phyloP scores from a whole-genome alignment of 208 protist species.

The Acanthamoeba rhysodes region DNA sequence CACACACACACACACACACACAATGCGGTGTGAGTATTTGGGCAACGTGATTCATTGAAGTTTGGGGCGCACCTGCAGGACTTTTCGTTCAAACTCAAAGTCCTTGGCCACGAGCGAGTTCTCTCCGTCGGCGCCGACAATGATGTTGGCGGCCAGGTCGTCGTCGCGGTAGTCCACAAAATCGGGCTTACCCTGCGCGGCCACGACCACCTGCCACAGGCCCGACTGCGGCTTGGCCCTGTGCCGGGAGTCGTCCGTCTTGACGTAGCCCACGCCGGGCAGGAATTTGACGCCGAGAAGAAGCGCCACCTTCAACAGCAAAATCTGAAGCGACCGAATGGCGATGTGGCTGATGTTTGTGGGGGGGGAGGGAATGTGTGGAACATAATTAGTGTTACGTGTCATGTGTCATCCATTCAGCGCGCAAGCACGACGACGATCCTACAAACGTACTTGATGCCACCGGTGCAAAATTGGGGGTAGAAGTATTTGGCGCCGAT shows the following conservation, averaged over 20 bases:
- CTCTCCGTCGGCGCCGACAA: constrained; percentile 68
- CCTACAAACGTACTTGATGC: constrained; percentile 7
- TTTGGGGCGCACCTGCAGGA: constrained; percentile 42
- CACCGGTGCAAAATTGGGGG: constrained; percentile 64
- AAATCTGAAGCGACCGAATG: constrained; percentile 14
- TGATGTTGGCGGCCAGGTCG: constrained; percentile 20
- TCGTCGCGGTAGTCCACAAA: constrained; percentile 18
- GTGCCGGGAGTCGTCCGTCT: constrained; percentile 22
- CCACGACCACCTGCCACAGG: constrained; percentile 20
- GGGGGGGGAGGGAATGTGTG: background rate
- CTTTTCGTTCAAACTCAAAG: constrained; percentile 67
- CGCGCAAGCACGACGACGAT: no score
- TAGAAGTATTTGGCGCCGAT: constrained; percentile 72
- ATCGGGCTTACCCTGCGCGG: background rate
- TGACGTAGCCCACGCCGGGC: constrained; percentile 44
- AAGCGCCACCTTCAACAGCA: constrained; percentile 44
- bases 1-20: no score
- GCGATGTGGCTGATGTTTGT: constrained; percentile 22
- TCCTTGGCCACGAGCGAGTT: constrained; percentile 71
- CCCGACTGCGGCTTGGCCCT: background rate
- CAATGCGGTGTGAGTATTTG: no score
- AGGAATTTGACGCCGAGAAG: constrained; percentile 50
- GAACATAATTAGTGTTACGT: background rate
- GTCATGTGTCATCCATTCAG: no score
- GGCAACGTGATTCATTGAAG: background rate